Percentiles rank a stretch among this genome's conserved stretches.
phyloP scores from a whole-genome alignment of 345 rosid genomes.

The Stellera chamaejasme region DNA sequence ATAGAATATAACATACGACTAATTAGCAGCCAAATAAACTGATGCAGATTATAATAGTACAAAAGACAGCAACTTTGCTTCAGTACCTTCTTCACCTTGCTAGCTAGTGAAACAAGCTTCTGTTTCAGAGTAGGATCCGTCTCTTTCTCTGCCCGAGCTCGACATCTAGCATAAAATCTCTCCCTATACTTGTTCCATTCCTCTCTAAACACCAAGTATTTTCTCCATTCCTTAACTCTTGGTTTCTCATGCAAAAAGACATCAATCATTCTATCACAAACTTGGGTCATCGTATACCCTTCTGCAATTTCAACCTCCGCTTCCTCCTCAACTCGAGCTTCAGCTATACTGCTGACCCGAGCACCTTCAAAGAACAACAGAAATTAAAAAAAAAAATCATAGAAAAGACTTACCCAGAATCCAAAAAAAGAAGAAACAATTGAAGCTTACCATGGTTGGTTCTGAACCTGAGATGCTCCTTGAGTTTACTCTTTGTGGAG shows the following conservation, averaged over 20 bases:
- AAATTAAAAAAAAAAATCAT: neutral
- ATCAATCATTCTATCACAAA: constrained; percentile 77
- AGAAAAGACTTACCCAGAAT: neutral
- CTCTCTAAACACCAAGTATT: constrained; percentile 66
- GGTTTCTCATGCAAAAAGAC: constrained; percentile 74
- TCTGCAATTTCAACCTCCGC: constrained; percentile 56
- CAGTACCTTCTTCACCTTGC: constrained; percentile 75
- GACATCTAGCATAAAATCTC: constrained; percentile 62
- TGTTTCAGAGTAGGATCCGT: constrained; percentile 46
- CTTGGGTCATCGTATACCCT: constrained; percentile 61
- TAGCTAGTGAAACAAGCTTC: constrained; percentile 41
- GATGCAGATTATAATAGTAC: too few species aligned
- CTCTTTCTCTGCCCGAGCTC: constrained; percentile 42
- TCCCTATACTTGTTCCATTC: constrained; percentile 80
- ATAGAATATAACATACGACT: too few species aligned
- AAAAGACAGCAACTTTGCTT: too few species aligned
- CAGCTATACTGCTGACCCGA: constrained; percentile 25
- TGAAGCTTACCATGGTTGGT: neutral
- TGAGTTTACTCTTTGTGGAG: neutral
- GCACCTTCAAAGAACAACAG: constrained; percentile 28
- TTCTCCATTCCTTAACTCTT: constrained; percentile 70
- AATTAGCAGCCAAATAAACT: neutral
- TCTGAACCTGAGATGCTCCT: neutral
- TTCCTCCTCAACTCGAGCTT: constrained; percentile 33
- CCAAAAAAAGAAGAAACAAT: too few species aligned